Percentiles rank a stretch among this genome's conserved stretches.
These are phyloP conservation scores for Litsea cubeba DNA, from an alignment of 164 flowering plant species.

Conservation along the genomic window DNA sequence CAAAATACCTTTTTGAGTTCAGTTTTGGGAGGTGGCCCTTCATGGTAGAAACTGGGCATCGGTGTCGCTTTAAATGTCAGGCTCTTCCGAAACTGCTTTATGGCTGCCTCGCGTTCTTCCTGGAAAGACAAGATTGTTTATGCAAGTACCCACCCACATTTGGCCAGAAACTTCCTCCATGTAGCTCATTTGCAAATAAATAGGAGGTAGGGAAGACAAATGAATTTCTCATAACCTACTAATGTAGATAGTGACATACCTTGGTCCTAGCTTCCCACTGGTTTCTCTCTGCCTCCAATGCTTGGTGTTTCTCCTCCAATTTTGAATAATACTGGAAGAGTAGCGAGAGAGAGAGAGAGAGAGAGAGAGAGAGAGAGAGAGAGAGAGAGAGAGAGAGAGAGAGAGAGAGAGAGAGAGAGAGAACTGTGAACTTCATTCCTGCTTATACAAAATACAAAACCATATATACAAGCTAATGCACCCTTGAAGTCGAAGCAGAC, in stretches of 20 bases:
- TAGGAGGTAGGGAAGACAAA: neutral
- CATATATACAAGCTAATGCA: too few relatives aligned
- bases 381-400: neutral
- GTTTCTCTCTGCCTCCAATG: constrained; percentile 24
- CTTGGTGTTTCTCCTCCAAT: constrained; percentile 7
- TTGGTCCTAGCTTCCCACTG: constrained; percentile 72
- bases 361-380: neutral
- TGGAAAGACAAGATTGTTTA: constrained; percentile 13
- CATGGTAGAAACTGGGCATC: constrained; percentile 86
- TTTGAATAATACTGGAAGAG: constrained; percentile 1
- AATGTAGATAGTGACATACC: constrained; percentile 32
- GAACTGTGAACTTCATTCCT: too few relatives aligned
- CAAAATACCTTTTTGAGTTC: constrained; percentile 84
- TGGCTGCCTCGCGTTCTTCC: constrained; percentile 89
- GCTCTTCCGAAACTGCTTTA: constrained; percentile 77
- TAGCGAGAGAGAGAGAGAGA: neutral
- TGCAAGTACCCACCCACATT: neutral
- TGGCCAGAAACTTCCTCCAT: neutral
- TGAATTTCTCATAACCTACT: neutral
- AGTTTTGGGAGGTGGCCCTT: constrained; percentile 80
- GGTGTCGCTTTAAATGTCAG: constrained; percentile 81
- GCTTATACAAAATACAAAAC: too few relatives aligned
- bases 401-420: neutral
- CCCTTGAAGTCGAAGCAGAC: too few relatives aligned
- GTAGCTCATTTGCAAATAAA: neutral